phyloP scores from a whole-genome alignment of 306 rosid species.

The Hippophae gyantsensis region DNA sequence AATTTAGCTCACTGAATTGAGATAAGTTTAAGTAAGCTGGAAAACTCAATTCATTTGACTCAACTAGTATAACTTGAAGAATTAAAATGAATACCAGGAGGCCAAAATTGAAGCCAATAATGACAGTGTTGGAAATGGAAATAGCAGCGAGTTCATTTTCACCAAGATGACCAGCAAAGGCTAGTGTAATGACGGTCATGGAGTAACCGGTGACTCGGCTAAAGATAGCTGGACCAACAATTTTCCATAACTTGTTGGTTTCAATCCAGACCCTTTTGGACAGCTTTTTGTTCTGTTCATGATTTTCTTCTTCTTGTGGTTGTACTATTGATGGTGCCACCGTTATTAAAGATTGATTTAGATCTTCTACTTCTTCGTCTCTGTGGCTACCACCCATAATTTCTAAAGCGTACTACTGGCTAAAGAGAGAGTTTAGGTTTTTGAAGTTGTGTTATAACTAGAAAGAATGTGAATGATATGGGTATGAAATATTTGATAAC shows the following conservation, averaged over 20 bases:
- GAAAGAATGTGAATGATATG: too few relatives aligned
- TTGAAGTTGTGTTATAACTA: too few relatives aligned
- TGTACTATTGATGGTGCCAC: background rate
- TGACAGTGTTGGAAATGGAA: constrained; percentile 53
- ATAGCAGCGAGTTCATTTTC: constrained; percentile 61
- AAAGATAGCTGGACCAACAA: constrained; percentile 71
- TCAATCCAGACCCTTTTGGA: constrained; percentile 37
- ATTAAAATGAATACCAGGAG: constrained; percentile 36
- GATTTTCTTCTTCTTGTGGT: background rate
- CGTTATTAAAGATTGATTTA: constrained; percentile 13
- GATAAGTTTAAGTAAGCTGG: background rate
- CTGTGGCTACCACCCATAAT: constrained; percentile 10
- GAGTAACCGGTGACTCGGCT: constrained; percentile 46
- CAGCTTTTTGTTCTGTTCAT: background rate
- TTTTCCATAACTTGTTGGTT: constrained; percentile 52
- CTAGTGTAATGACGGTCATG: constrained; percentile 69
- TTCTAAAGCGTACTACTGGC: too few relatives aligned
- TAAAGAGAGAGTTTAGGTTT: too few relatives aligned
- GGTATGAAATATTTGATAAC: too few relatives aligned
- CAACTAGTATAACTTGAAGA: background rate
- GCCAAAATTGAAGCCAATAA: constrained; percentile 71
- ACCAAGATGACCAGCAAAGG: constrained; percentile 75
- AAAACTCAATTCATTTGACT: background rate
- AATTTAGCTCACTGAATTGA: too few relatives aligned
- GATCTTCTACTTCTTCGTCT: constrained; percentile 2